phyloP scores from a whole-genome alignment of 1,284 basidiomycete species.

The Fomitiporia mediterranea region DNA sequence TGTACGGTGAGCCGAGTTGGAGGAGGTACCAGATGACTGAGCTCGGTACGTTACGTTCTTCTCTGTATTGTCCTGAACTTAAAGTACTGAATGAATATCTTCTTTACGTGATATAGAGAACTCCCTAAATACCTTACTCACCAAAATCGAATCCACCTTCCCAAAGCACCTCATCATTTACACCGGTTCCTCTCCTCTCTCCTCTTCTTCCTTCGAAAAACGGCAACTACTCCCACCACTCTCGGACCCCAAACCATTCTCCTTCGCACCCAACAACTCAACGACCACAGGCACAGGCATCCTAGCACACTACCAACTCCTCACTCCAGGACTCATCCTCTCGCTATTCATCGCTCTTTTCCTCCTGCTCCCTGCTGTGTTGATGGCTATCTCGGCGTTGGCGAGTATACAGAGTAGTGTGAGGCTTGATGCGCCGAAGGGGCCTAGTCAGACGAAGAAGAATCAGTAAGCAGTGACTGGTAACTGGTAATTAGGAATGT shows the following conservation, averaged over 20 bases:
- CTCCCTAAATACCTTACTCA: slow-evolving; percentile 43
- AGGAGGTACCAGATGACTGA: slow-evolving; percentile 45
- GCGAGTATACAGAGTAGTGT: slow-evolving; percentile 74
- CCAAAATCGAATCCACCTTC: slow-evolving; percentile 42
- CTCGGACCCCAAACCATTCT: slow-evolving; percentile 24
- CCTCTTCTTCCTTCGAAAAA: slow-evolving; percentile 26
- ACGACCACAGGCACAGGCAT: slow-evolving; percentile 50
- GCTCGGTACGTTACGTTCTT: slow-evolving; percentile 45
- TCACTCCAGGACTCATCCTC: slow-evolving; percentile 77
- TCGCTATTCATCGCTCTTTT: slow-evolving; percentile 65
- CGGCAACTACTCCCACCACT: slow-evolving; percentile 34
- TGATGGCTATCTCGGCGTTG: slow-evolving; percentile 64
- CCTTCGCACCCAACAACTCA: slow-evolving; percentile 26
- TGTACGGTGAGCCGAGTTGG: slow-evolving; percentile 38
- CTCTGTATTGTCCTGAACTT: neutral
- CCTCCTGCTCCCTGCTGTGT: slow-evolving; percentile 65
- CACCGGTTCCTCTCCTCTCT: slow-evolving; percentile 41
- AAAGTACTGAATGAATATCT: neutral
- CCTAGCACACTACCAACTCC: slow-evolving; percentile 69
- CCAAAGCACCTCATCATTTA: slow-evolving; percentile 62
- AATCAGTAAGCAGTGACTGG: slow-evolving; percentile 62
- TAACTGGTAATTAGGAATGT: too few relatives aligned
- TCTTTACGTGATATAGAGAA: slow-evolving; percentile 11
- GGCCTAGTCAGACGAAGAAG: slow-evolving; percentile 71
- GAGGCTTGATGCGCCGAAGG: slow-evolving; percentile 58